Conservation (phyloP, 176 grass and related monocot species). For the Ananas comosus region DNA sequence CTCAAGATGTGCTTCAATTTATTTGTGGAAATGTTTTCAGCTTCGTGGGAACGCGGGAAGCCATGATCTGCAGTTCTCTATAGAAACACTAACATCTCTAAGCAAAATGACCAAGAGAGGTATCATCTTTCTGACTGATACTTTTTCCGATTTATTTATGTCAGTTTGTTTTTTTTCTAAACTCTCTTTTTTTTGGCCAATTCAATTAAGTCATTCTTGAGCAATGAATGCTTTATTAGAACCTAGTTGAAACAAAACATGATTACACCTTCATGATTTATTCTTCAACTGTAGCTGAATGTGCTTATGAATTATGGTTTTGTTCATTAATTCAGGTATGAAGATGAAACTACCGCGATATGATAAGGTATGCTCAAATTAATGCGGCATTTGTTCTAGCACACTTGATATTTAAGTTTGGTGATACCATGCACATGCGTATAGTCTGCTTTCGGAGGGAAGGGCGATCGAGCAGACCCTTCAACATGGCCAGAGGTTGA, state of each 20-base stretch:
- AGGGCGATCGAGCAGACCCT: conserved; percentile 88
- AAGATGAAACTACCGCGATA: conserved; percentile 98
- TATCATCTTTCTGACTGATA: conserved; percentile 13
- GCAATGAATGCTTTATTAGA: background rate
- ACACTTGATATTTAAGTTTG: conserved; percentile 22
- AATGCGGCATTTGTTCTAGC: conserved; percentile 24
- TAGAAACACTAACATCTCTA: conserved; percentile 69
- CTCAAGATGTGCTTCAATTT: conserved; percentile 15
- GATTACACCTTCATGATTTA: background rate
- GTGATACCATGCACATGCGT: conserved; percentile 28
- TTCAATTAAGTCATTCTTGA: background rate
- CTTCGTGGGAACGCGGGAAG: conserved; percentile 97
- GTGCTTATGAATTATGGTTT: background rate
- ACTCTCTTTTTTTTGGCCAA: conserved; percentile 5
- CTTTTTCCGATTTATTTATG: background rate
- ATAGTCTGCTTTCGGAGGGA: conserved; percentile 93
- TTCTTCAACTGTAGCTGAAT: background rate
- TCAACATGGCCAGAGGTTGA: conserved; percentile 79
- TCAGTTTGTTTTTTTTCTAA: background rate
- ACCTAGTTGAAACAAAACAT: background rate
- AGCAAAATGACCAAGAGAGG: conserved; percentile 87
- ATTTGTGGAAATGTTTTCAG: conserved; percentile 39
- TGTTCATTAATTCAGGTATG: conserved; percentile 39
- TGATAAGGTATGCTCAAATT: conserved; percentile 62
- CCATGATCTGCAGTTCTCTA: conserved; percentile 84